phyloP scores from a whole-genome alignment of 2,329 filamentous ascomycete genomes.

The Aspergillus fumigatiaffinis region DNA sequence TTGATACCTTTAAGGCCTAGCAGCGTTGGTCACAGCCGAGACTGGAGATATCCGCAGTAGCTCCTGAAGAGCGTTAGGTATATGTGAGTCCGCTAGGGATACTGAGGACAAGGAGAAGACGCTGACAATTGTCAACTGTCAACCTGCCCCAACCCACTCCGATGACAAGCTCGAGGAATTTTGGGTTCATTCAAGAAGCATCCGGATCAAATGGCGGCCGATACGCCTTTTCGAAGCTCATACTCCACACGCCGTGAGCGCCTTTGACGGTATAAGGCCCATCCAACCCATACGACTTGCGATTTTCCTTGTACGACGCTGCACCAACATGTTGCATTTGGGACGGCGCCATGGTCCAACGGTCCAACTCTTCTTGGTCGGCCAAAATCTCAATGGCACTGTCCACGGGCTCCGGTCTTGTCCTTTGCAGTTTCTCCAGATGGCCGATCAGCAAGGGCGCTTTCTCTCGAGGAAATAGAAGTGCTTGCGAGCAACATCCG shows the following conservation, averaged over 20 bases:
- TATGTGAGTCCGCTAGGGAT: too few species aligned
- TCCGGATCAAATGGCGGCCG: neutral
- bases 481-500: conserved; percentile 44
- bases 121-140: neutral
- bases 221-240: conserved; percentile 20
- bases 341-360: conserved; percentile 19
- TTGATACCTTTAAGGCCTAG: too few species aligned
- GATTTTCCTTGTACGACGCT: conserved; percentile 21
- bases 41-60: too few species aligned
- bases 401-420: conserved; percentile 16
- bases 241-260: conserved; percentile 23
- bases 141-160: neutral
- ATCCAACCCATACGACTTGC: conserved; percentile 12
- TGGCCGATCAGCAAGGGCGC: conserved; percentile 13
- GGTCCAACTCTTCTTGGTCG: conserved; percentile 11
- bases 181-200: neutral
- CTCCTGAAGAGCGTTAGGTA: too few species aligned
- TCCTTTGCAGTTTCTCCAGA: conserved; percentile 12
- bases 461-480: conserved; percentile 40
- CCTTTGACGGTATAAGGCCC: conserved; percentile 17
- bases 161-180: neutral
- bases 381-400: conserved; percentile 18
- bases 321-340: conserved; percentile 24
- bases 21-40: too few species aligned
- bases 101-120: too few species aligned